Evolutionary conservation across 805 yeast species (phyloP), one percentile per base, ranked within the genome.

Genomic region (Priceomyces haplophilus): DNA sequence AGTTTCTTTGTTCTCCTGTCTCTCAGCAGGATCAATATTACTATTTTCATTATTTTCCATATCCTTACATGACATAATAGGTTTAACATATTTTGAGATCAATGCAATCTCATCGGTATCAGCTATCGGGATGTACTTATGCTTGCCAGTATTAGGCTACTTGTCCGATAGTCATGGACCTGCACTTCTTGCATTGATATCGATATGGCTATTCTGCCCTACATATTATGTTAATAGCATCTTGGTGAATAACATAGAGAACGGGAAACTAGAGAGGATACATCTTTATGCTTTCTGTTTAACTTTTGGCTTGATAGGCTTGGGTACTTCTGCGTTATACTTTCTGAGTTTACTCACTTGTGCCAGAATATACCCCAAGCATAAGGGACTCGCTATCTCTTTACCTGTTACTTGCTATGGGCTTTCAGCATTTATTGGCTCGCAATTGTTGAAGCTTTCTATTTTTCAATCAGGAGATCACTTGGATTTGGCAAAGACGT

Each of bases 401-500:
- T 75, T 85, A 35, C 99, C 99, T 0, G 90, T 91, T 2, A 79
- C 95, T 0, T 84, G 84, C 48, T 90, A 85, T 61, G 99, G 98
- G 1, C 55, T 88, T 23, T 84, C 95, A 4, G 78, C 95, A 1
- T 67, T 93, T 42, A 62, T 90, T 37, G 84, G 86, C 3, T 76
- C 96, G 0, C 89, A 82, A 58, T 56, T 78, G 35, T 61, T 78
- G 57, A 76, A 72, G 45, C 56, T 73, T 18, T 49, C 51, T 6
- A 66, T 62, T 57, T 69, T 81, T 52, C 54, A 48, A 17, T 27
- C 47, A 3, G 49, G 47, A 0, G 46, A 42, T 11, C 53, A 53
- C 13, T 55, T 85, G 34, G 72, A 82, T 52, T 60, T 85, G 35
- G 58, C 64, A 33, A 67, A 58, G 40, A 79, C 82, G 3, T 86